Evolutionary conservation across 768 basidiomycete species (phyloP), one percentile per base, ranked within the genome.

Genomic region (Lactarius quietus): DNA sequence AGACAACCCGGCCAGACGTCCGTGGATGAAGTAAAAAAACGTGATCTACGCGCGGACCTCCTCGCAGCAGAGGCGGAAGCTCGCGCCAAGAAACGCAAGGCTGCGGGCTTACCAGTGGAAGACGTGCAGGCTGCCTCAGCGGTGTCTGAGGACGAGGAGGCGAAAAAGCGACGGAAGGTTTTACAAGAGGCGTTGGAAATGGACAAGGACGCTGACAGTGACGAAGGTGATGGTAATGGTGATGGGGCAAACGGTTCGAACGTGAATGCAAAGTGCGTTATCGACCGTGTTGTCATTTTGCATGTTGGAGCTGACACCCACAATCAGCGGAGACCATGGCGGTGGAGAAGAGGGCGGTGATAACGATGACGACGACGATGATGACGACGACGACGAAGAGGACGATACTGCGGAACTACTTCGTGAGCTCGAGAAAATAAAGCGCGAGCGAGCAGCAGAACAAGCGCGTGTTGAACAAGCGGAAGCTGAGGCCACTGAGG

Each of bases 361-460:
- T 57, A n/a, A n/a, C n/a, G 80, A 81, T 12, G 83, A 83, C 39
- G 85, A 86, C 39, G 83, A 84, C 9, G 82, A 83, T 8, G 85
- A 87, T 14, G 84, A 78, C 12, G 79, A 79, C 14, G 78, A 78
- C 3, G 84, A 89, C 20, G 90, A 92, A 10, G 95, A 96, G 68
- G 92, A 94, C 71, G 93, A 96, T 61, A 93, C 94, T 0, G 94
- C 94, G 0, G 96, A 97, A 72, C 82, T 99, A 28, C 80, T 99
- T 67, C 87, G 94, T 29, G 97, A 99, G 75, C 82, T 99, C n/a
- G 96, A 97, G 77, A 98, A 96, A 80, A 98, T 98, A 70, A 98
- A 97, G 77, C 88, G 88, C 55, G 95, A 98, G 73, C 84, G 96
- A 12, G 95, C 95, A 14, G 95, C 90, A 72, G 97, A 98, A 77